Evolutionary conservation across 2,329 filamentous ascomycete species (phyloP).

Genomic region (Aspergillus pseudoglaucus): DNA sequence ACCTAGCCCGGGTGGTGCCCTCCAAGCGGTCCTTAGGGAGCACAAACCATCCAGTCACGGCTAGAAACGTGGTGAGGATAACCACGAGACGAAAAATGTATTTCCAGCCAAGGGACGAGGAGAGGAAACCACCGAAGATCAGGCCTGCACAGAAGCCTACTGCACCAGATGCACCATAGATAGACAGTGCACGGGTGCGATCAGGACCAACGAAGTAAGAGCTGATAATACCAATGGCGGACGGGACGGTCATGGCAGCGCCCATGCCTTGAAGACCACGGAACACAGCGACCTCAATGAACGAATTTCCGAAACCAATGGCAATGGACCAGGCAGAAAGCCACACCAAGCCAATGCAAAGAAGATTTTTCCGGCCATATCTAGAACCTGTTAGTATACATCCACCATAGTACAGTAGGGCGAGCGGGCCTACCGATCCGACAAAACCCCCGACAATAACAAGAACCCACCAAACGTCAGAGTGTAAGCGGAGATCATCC

Average conservation of each 20-base stretch:
- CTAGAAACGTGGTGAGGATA: constrained; percentile 25
- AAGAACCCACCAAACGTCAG: constrained; percentile 35
- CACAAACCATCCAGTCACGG: constrained; percentile 26
- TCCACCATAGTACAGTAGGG: neutral
- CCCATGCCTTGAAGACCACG: constrained; percentile 45
- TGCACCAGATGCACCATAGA: constrained; percentile 35
- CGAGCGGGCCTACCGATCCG: constrained; percentile 19
- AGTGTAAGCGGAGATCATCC: constrained; percentile 39
- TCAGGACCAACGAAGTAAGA: constrained; percentile 36
- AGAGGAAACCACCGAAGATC: constrained; percentile 35
- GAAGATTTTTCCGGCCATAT: constrained; percentile 34
- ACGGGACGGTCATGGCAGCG: constrained; percentile 43
- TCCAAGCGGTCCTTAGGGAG: constrained; percentile 34
- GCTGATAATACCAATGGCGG: constrained; percentile 42
- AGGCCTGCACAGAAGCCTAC: constrained; percentile 37
- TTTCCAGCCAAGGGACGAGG: constrained; percentile 34
- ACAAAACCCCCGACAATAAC: constrained; percentile 27
- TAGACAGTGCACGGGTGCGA: constrained; percentile 33
- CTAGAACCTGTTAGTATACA: constrained; percentile 11
- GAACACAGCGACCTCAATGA: constrained; percentile 31
- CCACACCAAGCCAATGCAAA: constrained; percentile 32
- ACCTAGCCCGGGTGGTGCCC: constrained; percentile 25
- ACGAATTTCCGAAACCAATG: constrained; percentile 37
- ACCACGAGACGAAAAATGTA: constrained; percentile 35
- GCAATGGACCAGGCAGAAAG: constrained; percentile 31